A percentile compares a stretch with the other conserved stretches of the same genome.
Evolutionary conservation across 176 grass and related monocot species (phyloP).

Genomic region (Musa acuminata): DNA sequence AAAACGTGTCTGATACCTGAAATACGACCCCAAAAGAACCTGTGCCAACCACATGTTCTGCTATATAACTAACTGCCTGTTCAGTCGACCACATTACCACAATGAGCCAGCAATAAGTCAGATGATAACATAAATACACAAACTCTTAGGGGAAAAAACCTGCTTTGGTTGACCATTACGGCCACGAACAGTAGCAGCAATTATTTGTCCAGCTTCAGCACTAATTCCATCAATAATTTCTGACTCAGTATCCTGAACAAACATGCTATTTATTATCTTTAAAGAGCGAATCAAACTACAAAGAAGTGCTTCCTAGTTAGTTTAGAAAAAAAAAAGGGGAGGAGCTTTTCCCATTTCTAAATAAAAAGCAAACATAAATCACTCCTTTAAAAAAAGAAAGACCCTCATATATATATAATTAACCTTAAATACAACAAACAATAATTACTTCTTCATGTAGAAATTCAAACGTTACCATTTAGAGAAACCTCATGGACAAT

Average conservation of each 20-base stretch:
- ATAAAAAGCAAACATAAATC: neutral
- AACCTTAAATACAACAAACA: neutral
- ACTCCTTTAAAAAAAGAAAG: neutral
- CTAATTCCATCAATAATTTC: slow-evolving; percentile 42
- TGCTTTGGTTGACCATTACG: slow-evolving; percentile 76
- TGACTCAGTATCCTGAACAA: slow-evolving; percentile 50
- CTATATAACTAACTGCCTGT: no score
- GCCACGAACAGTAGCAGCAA: slow-evolving; percentile 48
- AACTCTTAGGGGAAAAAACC: slow-evolving; percentile 20
- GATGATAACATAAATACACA: no score
- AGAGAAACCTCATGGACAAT: neutral
- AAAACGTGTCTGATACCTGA: slow-evolving; percentile 41
- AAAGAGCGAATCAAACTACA: slow-evolving; percentile 1
- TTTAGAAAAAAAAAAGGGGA: neutral
- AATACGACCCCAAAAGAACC: slow-evolving; percentile 87
- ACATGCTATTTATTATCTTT: slow-evolving; percentile 5
- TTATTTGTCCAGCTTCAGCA: slow-evolving; percentile 53
- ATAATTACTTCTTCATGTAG: neutral
- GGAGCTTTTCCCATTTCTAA: neutral
- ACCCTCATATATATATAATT: neutral
- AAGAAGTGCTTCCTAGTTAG: slow-evolving; percentile 5
- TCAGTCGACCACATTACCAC: no score
- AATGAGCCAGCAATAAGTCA: no score
- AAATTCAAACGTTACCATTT: neutral
- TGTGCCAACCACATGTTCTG: no score